phyloP scores from a whole-genome alignment of 257 asterid genomes.

The Solanum rostratum region DNA sequence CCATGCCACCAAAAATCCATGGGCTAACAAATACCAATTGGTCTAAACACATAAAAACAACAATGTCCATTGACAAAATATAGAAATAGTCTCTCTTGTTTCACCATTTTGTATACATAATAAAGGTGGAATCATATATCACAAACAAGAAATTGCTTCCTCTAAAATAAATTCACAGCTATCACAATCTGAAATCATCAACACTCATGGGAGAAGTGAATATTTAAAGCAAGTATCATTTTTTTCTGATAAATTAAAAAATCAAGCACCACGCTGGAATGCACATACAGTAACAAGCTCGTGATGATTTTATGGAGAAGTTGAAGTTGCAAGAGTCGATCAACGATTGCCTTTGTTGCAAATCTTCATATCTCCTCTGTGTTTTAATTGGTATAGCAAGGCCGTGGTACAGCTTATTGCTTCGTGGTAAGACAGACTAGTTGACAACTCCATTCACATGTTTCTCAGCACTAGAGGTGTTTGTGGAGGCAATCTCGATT shows the following conservation, averaged over 20 bases:
- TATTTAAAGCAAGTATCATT: not conserved
- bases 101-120: not conserved
- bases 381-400: not conserved
- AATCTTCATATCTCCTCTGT: not conserved
- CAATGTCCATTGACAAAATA: not conserved
- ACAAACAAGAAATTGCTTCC: not conserved
- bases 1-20: too few relatives aligned
- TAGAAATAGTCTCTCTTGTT: not conserved
- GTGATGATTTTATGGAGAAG: not conserved
- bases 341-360: not conserved
- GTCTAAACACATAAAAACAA: not conserved
- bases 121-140: not conserved
- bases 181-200: not conserved
- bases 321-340: not conserved
- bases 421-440: not conserved
- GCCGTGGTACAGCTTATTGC: not conserved
- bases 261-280: not conserved
- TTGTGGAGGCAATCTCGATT: conserved; percentile 15
- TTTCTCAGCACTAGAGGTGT: conserved; percentile 11
- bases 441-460: conserved; percentile 18
- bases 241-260: not conserved
- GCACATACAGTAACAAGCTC: not conserved
- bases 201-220: not conserved
- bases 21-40: not conserved
- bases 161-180: not conserved